Conservation (phyloP, 1,139 yeast genomes). For the Ashbya aceris region DNA sequence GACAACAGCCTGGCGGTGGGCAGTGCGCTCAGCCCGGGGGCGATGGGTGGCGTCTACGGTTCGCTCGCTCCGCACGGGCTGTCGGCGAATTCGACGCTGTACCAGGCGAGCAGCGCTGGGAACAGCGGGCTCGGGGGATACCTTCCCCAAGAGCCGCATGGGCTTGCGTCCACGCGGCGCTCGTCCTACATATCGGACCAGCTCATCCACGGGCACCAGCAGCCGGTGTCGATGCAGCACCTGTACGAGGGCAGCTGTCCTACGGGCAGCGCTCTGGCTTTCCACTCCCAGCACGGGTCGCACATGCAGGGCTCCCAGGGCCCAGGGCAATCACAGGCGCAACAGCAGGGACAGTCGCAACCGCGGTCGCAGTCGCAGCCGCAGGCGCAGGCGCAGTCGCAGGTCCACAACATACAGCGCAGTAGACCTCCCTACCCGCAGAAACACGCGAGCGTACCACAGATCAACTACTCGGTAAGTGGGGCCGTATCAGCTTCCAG, state of each 20-base stretch:
- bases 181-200: conserved; percentile 29
- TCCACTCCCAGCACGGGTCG: conserved; percentile 6
- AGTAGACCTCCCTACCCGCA: conserved; percentile 4
- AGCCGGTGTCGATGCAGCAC: background rate
- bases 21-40: conserved; percentile 1
- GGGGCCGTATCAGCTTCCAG: background rate
- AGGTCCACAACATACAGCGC: background rate
- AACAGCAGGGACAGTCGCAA: conserved; percentile 3
- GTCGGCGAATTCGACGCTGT: conserved; percentile 9
- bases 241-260: conserved; percentile 9
- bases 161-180: conserved; percentile 18
- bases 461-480: conserved; percentile 2
- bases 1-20: conserved; percentile 7
- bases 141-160: conserved; percentile 7
- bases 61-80: conserved; percentile 11
- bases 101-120: conserved; percentile 13
- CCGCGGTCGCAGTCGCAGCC: background rate
- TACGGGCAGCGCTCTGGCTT: conserved; percentile 7
- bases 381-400: conserved; percentile 1
- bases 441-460: conserved; percentile 8
- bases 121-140: conserved; percentile 1
- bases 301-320: conserved; percentile 6
- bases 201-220: conserved; percentile 19
- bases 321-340: conserved; percentile 7
- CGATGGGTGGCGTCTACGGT: conserved; percentile 10